Evolutionary conservation across 2,329 filamentous ascomycete species (phyloP), one percentile per base, ranked within the genome.

Genomic region (Nothophaeocryptopus gaeumannii): DNA sequence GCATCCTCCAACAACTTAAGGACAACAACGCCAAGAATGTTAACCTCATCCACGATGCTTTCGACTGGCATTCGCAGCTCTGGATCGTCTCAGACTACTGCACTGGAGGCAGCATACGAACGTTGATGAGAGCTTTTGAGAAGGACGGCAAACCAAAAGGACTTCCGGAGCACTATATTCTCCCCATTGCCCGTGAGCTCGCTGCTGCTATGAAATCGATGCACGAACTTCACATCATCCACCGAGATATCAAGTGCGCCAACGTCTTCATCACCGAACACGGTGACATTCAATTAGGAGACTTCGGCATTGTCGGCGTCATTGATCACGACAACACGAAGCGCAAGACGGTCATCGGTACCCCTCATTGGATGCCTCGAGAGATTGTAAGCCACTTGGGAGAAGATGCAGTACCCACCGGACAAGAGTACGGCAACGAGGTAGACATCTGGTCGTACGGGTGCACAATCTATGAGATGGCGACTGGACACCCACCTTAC

Each of bases 51-150:
- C 84, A 91, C 60, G 88, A 91, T 58, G 87, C 87, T 4, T 77
- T 91, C 14, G 83, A 86, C 8, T 82, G 92, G 33, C 86, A 86
- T 36, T 84, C 86, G 59, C 82, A 88, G 53, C 84, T 95, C 73
- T 95, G 89, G 89, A 88, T 93, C 74, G 82, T 93, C 48, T 91
- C 86, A 51, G 88, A 93, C 70, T 90, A 91, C 68, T 91, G 88
- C 61, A 87, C 86, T 5, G 89, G 89, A 54, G 89, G 89, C 41
- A 93, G 88, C 67, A 85, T 95, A 5, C 76, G 81, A 51, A 85
- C 82, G 8, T 62, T 85, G 59, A 81, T 84, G 75, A 73, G 75
- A 53, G 53, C 58, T 11, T 60, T 53, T 20, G 51, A 56, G 40
- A 55, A 47, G 31, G 39, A 53, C 15, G 48, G 53, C 34, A 51